A percentile compares a stretch with the other conserved stretches of the same genome.
Evolutionary conservation across 331 rosid species (phyloP).

Genomic region (Telfairia occidentalis): DNA sequence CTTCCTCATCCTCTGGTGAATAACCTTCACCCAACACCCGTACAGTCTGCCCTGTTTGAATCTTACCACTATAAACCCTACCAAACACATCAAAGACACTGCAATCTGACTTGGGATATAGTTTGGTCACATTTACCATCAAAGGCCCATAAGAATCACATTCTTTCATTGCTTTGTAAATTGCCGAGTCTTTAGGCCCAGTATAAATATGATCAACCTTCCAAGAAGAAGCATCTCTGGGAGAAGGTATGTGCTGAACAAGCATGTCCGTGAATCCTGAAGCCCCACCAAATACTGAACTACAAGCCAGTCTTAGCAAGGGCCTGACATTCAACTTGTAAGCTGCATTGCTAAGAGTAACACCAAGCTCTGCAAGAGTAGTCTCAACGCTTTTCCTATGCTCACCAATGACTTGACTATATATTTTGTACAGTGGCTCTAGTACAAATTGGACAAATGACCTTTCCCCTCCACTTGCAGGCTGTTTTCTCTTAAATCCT

Average conservation of each 20-base stretch:
- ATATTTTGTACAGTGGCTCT: conserved; percentile 83
- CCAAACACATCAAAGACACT: conserved; percentile 98
- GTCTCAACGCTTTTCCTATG: conserved; percentile 96
- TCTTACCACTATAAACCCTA: conserved; percentile 84
- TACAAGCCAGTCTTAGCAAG: conserved; percentile 85
- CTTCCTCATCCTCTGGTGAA: conserved; percentile 98
- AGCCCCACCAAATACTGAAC: conserved; percentile 83
- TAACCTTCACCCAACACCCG: conserved; percentile 95
- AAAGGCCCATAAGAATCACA: conserved; percentile 80
- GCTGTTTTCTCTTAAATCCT: conserved; percentile 72
- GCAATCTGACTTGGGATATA: conserved; percentile 94
- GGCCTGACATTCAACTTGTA: conserved; percentile 95
- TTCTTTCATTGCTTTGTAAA: conserved; percentile 71
- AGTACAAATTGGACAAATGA: conserved; percentile 90
- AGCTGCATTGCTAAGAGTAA: conserved; percentile 84
- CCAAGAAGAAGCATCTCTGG: conserved; percentile 65
- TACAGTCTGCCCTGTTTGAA: conserved; percentile 86
- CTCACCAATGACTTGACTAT: conserved; percentile 93
- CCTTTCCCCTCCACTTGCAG: conserved; percentile 79
- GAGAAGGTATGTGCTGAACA: conserved; percentile 86
- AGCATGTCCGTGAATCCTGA: conserved; percentile 93
- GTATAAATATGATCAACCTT: conserved; percentile 85
- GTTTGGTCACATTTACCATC: conserved; percentile 83
- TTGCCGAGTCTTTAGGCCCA: conserved; percentile 74
- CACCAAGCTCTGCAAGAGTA: conserved; percentile 91